Percentiles rank a stretch among this genome's conserved stretches.
phyloP scores from a whole-genome alignment of 2,329 filamentous ascomycete species.

The Clarireedia hainanense region DNA sequence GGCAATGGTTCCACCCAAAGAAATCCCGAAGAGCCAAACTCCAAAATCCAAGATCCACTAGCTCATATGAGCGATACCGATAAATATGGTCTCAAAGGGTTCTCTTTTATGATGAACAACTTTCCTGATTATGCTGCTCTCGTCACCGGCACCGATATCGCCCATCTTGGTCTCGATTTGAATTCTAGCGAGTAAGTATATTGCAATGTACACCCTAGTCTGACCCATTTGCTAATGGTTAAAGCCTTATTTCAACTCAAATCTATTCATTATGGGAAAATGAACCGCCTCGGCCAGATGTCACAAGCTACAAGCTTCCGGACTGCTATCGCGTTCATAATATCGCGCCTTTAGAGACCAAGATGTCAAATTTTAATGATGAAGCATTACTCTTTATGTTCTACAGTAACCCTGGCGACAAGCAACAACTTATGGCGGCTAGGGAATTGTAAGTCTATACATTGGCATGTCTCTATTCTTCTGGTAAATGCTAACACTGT shows the following conservation, averaged over 20 bases:
- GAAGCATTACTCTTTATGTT: slow-evolving; percentile 65
- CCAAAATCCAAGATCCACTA: slow-evolving; percentile 48
- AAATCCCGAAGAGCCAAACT: slow-evolving; percentile 21
- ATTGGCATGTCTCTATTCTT: neutral
- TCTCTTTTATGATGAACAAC: slow-evolving; percentile 52
- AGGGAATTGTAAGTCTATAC: slow-evolving; percentile 47
- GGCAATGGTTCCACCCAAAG: slow-evolving; percentile 17
- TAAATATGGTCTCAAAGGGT: slow-evolving; percentile 57
- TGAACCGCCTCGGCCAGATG: slow-evolving; percentile 46
- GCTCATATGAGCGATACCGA: slow-evolving; percentile 54
- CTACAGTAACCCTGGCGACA: slow-evolving; percentile 55
- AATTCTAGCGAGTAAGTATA: slow-evolving; percentile 48
- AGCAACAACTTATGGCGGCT: slow-evolving; percentile 56
- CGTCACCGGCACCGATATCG: slow-evolving; percentile 52
- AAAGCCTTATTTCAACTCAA: slow-evolving; percentile 44
- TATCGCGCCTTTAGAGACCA: slow-evolving; percentile 56
- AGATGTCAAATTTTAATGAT: slow-evolving; percentile 60
- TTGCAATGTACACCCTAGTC: neutral
- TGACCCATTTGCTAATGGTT: neutral
- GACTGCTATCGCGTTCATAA: slow-evolving; percentile 63
- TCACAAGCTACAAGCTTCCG: slow-evolving; percentile 50
- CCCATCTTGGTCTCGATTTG: slow-evolving; percentile 49
- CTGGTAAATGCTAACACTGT: slow-evolving; percentile 6
- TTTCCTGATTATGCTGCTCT: slow-evolving; percentile 55
- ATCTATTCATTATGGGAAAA: slow-evolving; percentile 56